A percentile compares a stretch with the other conserved stretches of the same genome.
phyloP scores from a whole-genome alignment of 1,139 yeast genomes.

The Candida frijolesensis region DNA sequence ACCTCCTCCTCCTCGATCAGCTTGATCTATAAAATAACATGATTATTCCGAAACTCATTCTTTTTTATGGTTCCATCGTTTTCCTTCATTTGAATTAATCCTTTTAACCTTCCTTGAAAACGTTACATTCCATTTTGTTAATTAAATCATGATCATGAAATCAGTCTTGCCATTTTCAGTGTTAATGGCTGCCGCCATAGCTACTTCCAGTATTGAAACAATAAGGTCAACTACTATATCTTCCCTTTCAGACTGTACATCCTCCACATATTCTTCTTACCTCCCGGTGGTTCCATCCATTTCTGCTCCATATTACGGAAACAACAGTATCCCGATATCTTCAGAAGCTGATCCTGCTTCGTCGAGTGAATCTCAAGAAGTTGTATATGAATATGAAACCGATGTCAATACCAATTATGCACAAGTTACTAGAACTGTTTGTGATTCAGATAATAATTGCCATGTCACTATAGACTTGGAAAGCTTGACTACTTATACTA shows the following conservation, averaged over 20 bases:
- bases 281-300: constrained; percentile 14
- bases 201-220: constrained; percentile 24
- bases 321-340: constrained; percentile 9
- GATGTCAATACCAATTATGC: constrained; percentile 25
- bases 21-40: not conserved
- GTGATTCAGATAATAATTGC: constrained; percentile 33
- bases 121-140: not conserved
- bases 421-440: constrained; percentile 37
- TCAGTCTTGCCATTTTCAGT: constrained; percentile 14
- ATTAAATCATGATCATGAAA: constrained; percentile 15
- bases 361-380: not conserved
- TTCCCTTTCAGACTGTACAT: constrained; percentile 23
- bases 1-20: not conserved
- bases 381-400: constrained; percentile 31
- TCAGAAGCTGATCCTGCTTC: constrained; percentile 6
- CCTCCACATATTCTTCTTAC: constrained; percentile 2
- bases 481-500: constrained; percentile 38
- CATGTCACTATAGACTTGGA: constrained; percentile 38
- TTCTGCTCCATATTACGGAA: constrained; percentile 10
- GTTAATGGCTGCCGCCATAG: constrained; percentile 21
- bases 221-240: constrained; percentile 33
- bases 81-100: not conserved
- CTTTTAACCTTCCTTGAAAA: not conserved
- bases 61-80: not conserved
- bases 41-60: not conserved